These are phyloP conservation scores for Dentipellis sp. DNA, from an alignment of 768 basidiomycete species.

Conservation along the genomic window DNA sequence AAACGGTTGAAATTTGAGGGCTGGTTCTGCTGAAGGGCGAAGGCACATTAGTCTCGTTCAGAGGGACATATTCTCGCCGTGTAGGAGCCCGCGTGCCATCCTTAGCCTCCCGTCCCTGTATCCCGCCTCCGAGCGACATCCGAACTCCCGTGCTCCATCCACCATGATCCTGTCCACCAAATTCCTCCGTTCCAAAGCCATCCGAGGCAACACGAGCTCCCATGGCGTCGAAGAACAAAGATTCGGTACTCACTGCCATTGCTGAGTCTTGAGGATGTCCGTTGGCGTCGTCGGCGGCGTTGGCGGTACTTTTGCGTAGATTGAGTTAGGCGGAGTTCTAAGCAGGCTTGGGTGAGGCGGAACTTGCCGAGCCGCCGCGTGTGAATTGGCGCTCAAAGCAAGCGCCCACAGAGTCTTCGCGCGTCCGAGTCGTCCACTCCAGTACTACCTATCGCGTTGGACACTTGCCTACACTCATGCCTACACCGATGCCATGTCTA, in stretches of 20 bases:
- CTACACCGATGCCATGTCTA: too few species aligned
- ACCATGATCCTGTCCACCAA: neutral
- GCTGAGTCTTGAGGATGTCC: conserved; percentile 7
- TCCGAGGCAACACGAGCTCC: neutral
- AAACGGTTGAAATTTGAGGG: conserved; percentile 90
- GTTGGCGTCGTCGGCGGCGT: conserved; percentile 6
- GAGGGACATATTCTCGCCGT: neutral
- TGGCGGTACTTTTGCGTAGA: neutral
- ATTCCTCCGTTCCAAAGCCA: neutral
- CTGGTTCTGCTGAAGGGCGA: neutral
- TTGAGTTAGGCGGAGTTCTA: conserved; percentile 10
- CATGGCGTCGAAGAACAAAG: neutral
- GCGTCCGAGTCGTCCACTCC: too few species aligned
- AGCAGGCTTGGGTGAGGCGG: neutral
- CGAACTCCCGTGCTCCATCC: neutral
- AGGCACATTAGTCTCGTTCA: neutral
- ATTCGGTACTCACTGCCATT: conserved; percentile 11
- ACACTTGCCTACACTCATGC: too few species aligned
- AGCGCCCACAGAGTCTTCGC: too few species aligned
- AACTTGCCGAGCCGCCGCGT: neutral
- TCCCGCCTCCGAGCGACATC: neutral
- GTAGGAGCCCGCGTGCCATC: neutral
- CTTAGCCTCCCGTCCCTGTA: neutral
- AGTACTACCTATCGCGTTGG: too few species aligned
- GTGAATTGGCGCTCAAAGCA: too few species aligned